Conservation (phyloP, 2,329 filamentous ascomycete species). For the Penicillium sp. region DNA sequence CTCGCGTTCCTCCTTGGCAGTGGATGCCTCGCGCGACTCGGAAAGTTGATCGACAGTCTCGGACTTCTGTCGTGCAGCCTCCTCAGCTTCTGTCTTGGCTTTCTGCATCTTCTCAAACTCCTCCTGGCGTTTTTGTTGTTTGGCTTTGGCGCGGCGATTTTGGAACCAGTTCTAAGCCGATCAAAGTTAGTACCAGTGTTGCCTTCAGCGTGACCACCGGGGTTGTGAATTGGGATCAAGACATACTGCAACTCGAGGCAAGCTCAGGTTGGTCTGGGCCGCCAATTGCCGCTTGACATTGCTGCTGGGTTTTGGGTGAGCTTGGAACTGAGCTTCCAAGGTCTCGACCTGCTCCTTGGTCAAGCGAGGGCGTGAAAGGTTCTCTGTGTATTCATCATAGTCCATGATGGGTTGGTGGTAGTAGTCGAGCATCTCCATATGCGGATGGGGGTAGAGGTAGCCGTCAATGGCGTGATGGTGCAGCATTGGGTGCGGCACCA, state of each 20-base stretch:
- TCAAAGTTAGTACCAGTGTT: not conserved
- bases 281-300: slow-evolving; percentile 54
- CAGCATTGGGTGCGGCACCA: slow-evolving; percentile 42
- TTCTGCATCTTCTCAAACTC: slow-evolving; percentile 52
- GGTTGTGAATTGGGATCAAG: not conserved
- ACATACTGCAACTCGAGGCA: slow-evolving; percentile 54
- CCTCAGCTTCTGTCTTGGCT: slow-evolving; percentile 39
- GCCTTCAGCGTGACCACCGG: not conserved
- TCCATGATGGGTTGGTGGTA: slow-evolving; percentile 46
- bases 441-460: slow-evolving; percentile 41
- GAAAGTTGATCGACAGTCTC: slow-evolving; percentile 27
- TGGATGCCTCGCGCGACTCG: slow-evolving; percentile 26
- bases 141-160: slow-evolving; percentile 55
- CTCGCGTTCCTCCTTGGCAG: slow-evolving; percentile 27
- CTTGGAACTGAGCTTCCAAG: slow-evolving; percentile 52
- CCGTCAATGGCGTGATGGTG: slow-evolving; percentile 40
- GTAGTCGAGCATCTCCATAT: slow-evolving; percentile 48
- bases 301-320: slow-evolving; percentile 54
- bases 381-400: slow-evolving; percentile 52
- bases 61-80: slow-evolving; percentile 36
- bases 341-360: slow-evolving; percentile 56
- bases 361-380: slow-evolving; percentile 51
- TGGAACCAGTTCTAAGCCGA: slow-evolving; percentile 54
- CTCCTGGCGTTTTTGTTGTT: slow-evolving; percentile 53
- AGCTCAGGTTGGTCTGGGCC: slow-evolving; percentile 50